A percentile compares a stretch with the other conserved stretches of the same genome.
phyloP scores from a whole-genome alignment of 2,329 filamentous ascomycete genomes.

The Trichophyton mentagrophytes region DNA sequence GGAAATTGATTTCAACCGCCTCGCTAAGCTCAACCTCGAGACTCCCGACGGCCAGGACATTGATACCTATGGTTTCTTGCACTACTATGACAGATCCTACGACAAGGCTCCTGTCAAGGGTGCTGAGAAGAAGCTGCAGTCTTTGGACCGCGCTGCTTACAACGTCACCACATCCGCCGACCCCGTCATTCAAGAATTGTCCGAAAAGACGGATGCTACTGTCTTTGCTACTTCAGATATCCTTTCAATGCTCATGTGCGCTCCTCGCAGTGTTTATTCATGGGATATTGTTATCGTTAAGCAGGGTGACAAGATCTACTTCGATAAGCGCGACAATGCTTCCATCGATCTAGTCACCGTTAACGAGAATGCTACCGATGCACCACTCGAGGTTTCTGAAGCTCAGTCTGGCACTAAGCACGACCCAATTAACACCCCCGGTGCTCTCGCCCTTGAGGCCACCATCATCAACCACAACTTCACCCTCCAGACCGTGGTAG shows the following conservation, averaged over 20 bases:
- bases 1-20: conserved; percentile 95
- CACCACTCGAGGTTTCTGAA: conserved; percentile 80
- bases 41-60: conserved; percentile 90
- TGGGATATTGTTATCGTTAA: conserved; percentile 95
- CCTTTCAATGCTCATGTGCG: conserved; percentile 98
- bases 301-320: conserved; percentile 92
- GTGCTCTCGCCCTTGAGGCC: conserved; percentile 83
- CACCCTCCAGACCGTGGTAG: conserved; percentile 82
- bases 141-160: conserved; percentile 89
- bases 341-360: conserved; percentile 95
- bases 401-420: conserved; percentile 47
- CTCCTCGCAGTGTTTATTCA: conserved; percentile 88
- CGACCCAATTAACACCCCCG: conserved; percentile 88
- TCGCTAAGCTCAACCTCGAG: conserved; percentile 91
- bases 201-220: conserved; percentile 88
- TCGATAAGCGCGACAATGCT: conserved; percentile 95
- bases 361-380: conserved; percentile 96
- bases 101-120: conserved; percentile 89
- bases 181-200: conserved; percentile 90
- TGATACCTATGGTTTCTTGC: conserved; percentile 90
- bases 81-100: conserved; percentile 93
- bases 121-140: conserved; percentile 71
- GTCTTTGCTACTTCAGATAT: conserved; percentile 97
- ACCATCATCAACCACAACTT: conserved; percentile 99
- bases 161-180: conserved; percentile 96